Percentiles rank a stretch among this genome's conserved stretches.
These are phyloP conservation scores for Helichrysum umbraculigerum DNA, from an alignment of 129 eudicot species.

Conservation along the genomic window DNA sequence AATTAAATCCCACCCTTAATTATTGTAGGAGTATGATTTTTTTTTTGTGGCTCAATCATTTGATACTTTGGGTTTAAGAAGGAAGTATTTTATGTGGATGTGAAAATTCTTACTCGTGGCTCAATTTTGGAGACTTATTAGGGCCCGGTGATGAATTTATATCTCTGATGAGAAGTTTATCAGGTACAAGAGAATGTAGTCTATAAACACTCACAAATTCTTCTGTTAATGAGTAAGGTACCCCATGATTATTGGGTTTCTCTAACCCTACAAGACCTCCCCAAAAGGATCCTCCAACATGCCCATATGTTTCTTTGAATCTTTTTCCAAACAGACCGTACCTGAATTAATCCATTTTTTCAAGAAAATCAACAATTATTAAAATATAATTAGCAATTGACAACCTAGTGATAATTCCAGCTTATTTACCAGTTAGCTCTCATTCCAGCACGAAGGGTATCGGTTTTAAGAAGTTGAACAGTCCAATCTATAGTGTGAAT, in stretches of 20 bases:
- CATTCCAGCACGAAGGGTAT: conserved; percentile 56
- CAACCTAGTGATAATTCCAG: background rate
- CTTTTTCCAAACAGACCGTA: conserved; percentile 56
- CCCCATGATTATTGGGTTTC: conserved; percentile 47
- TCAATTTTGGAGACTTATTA: conserved; percentile 52
- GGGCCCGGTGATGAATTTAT: conserved; percentile 46
- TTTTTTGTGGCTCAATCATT: too few species aligned
- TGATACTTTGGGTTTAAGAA: too few species aligned
- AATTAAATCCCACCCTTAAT: too few species aligned
- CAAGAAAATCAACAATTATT: background rate
- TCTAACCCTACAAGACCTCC: conserved; percentile 60
- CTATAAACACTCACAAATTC: conserved; percentile 63
- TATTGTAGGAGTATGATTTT: too few species aligned
- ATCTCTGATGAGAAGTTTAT: conserved; percentile 46
- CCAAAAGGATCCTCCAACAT: conserved; percentile 39
- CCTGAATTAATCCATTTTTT: conserved; percentile 38
- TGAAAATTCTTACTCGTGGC: conserved; percentile 23
- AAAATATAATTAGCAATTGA: too few species aligned
- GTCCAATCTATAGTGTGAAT: conserved; percentile 82
- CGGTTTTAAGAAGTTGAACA: conserved; percentile 61
- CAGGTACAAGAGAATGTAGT: conserved; percentile 59
- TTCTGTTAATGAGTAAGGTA: too few species aligned
- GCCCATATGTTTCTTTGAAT: conserved; percentile 58
- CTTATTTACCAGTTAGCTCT: conserved; percentile 51
- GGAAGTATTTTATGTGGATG: too few species aligned